Conservation (phyloP, 1,284 basidiomycete genomes). For the Ustilago xerochloae region DNA sequence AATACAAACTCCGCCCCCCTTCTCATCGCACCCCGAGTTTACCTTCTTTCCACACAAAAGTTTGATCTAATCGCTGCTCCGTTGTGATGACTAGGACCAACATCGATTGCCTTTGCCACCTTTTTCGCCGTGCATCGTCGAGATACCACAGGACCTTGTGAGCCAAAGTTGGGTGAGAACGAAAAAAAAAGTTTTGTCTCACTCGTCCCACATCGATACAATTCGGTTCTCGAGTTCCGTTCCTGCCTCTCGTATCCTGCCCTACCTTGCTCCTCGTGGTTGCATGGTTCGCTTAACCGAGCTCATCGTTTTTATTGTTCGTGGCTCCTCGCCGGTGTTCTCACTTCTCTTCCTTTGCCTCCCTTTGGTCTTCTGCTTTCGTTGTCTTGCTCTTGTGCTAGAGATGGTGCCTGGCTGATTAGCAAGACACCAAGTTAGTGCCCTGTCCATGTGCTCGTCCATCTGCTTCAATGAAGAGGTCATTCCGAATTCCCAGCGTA, state of each 20-base stretch:
- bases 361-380: background rate
- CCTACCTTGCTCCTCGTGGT: conserved; percentile 14
- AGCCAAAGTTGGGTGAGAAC: background rate
- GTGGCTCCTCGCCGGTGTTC: background rate
- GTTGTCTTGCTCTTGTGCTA: background rate
- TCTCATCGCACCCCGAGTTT: background rate
- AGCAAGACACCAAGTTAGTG: background rate
- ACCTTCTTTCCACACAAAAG: background rate
- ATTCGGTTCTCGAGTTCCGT: background rate
- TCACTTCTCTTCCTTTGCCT: background rate
- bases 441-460: background rate
- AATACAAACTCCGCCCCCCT: conserved; percentile 2
- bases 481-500: no score
- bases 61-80: background rate
- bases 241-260: background rate
- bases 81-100: background rate
- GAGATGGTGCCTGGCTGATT: background rate
- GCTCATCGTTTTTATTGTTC: background rate
- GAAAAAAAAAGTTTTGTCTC: background rate
- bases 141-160: background rate
- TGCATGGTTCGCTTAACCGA: conserved; percentile 9
- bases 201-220: background rate
- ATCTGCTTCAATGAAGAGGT: background rate
- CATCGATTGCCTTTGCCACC: background rate
- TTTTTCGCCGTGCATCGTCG: background rate